Conservation (phyloP, 192 early-diverging fungal species). For the Gaertneriomyces semiglobifer region DNA sequence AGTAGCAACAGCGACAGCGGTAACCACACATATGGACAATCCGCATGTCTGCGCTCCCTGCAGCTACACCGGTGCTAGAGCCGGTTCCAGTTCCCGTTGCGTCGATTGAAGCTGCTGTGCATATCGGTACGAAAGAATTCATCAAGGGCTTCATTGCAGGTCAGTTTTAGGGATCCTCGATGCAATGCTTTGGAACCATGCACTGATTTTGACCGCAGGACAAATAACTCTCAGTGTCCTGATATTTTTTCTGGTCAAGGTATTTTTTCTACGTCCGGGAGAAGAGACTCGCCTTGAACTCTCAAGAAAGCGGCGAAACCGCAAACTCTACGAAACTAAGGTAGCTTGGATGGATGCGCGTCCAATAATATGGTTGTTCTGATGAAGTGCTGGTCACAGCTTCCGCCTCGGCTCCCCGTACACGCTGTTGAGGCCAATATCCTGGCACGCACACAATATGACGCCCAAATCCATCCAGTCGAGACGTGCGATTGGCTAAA, state of each 20-base stretch:
- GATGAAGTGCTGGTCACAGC: not conserved
- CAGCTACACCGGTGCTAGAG: not conserved
- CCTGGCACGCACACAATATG: slow-evolving; percentile 43
- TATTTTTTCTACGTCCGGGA: slow-evolving; percentile 50
- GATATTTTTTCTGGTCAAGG: slow-evolving; percentile 54
- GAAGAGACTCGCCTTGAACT: slow-evolving; percentile 48
- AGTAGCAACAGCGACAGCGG: no score
- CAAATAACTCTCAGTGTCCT: slow-evolving; percentile 47
- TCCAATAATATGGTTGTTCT: no score
- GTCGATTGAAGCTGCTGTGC: slow-evolving; percentile 42
- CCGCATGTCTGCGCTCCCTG: no score
- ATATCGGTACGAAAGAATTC: slow-evolving; percentile 43
- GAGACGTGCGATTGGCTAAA: slow-evolving; percentile 85
- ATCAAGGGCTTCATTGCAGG: slow-evolving; percentile 52
- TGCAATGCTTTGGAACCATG: not conserved
- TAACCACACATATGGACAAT: no score
- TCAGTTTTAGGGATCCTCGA: not conserved
- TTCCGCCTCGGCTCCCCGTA: slow-evolving; percentile 29
- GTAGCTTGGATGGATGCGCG: slow-evolving; percentile 11
- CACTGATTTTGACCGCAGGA: slow-evolving; percentile 10
- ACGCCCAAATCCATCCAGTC: slow-evolving; percentile 37
- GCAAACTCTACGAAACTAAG: slow-evolving; percentile 35
- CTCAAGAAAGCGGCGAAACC: slow-evolving; percentile 1
- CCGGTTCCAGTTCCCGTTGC: slow-evolving; percentile 22
- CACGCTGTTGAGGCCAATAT: slow-evolving; percentile 47